Evolutionary conservation across 2,329 filamentous ascomycete genomes (phyloP).

Genomic region (Pseudofabraea citricarpa): DNA sequence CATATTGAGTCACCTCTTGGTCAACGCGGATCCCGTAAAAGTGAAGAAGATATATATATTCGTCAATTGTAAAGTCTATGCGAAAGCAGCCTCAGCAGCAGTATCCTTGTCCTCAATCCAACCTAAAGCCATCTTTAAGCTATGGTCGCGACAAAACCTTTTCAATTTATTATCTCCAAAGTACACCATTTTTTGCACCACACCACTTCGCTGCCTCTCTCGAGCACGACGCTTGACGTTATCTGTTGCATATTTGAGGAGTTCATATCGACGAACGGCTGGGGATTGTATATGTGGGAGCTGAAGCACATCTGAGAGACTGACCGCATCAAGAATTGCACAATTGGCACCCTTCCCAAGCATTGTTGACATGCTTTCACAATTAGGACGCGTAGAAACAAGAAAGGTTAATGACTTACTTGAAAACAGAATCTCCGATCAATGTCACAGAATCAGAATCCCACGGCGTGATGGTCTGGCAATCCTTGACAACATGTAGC

Average conservation of each 20-base stretch:
- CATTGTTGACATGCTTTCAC: slow-evolving; percentile 20
- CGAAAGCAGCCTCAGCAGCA: no score
- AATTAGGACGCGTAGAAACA: background rate
- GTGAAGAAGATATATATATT: no score
- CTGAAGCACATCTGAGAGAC: slow-evolving; percentile 16
- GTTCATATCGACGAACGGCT: slow-evolving; percentile 4
- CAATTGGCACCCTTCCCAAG: slow-evolving; percentile 24
- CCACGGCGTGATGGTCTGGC: slow-evolving; percentile 19
- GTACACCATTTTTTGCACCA: slow-evolving; percentile 23
- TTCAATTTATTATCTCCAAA: slow-evolving; percentile 20
- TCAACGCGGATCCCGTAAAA: no score
- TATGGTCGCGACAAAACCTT: slow-evolving; percentile 15
- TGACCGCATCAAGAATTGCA: slow-evolving; percentile 22
- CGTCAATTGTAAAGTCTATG: no score
- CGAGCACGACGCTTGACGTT: slow-evolving; percentile 19
- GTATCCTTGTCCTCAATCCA: slow-evolving; percentile 15
- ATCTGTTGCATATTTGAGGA: slow-evolving; percentile 13
- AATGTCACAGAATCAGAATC: slow-evolving; percentile 17
- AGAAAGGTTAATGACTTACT: slow-evolving; percentile 11
- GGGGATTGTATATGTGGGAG: slow-evolving; percentile 3
- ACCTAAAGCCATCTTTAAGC: slow-evolving; percentile 18
- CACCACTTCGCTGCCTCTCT: slow-evolving; percentile 17
- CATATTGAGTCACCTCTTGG: no score
- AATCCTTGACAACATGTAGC: slow-evolving; percentile 17
- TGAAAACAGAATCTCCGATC: slow-evolving; percentile 23